These are phyloP conservation scores for Komagataea norvegica DNA, from an alignment of 1,139 yeast species.

Conservation along the genomic window DNA sequence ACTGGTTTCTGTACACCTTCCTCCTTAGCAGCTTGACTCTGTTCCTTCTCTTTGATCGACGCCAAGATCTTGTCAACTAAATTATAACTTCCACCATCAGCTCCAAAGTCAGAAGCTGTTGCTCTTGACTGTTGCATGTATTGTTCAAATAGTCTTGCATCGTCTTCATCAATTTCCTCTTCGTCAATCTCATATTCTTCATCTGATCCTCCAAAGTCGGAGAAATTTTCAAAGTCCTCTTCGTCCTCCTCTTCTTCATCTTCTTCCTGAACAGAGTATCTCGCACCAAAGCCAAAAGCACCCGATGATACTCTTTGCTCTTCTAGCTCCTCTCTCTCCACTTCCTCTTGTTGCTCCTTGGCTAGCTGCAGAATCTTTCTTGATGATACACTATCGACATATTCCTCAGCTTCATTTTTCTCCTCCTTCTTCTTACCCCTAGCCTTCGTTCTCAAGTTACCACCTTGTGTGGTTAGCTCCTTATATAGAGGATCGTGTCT, in stretches of 20 bases:
- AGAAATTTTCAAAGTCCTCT: constrained; percentile 33
- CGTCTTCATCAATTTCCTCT: constrained; percentile 61
- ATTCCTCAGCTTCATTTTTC: constrained; percentile 47
- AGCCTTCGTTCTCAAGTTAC: constrained; percentile 49
- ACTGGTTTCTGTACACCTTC: constrained; percentile 26
- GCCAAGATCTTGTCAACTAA: constrained; percentile 92
- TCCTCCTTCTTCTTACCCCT: constrained; percentile 30
- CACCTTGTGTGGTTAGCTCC: constrained; percentile 70
- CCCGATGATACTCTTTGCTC: constrained; percentile 22
- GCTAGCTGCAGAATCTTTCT: constrained; percentile 86
- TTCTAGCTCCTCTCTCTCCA: constrained; percentile 56
- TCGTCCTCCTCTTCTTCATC: constrained; percentile 37
- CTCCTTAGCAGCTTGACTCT: constrained; percentile 24
- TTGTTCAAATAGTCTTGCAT: constrained; percentile 64
- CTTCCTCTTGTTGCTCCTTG: constrained; percentile 85
- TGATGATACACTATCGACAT: constrained; percentile 76
- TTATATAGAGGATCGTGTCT: constrained; percentile 77
- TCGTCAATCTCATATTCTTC: constrained; percentile 47
- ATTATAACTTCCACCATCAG: constrained; percentile 47
- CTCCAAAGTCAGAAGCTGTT: constrained; percentile 33
- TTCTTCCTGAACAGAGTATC: constrained; percentile 28
- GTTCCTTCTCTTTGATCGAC: constrained; percentile 72
- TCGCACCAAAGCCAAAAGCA: constrained; percentile 25
- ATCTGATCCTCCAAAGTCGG: constrained; percentile 41
- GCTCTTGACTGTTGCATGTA: constrained; percentile 45